These are phyloP conservation scores for Geranomyces michiganensis DNA, from an alignment of 192 early-diverging fungal species.

Conservation along the genomic window DNA sequence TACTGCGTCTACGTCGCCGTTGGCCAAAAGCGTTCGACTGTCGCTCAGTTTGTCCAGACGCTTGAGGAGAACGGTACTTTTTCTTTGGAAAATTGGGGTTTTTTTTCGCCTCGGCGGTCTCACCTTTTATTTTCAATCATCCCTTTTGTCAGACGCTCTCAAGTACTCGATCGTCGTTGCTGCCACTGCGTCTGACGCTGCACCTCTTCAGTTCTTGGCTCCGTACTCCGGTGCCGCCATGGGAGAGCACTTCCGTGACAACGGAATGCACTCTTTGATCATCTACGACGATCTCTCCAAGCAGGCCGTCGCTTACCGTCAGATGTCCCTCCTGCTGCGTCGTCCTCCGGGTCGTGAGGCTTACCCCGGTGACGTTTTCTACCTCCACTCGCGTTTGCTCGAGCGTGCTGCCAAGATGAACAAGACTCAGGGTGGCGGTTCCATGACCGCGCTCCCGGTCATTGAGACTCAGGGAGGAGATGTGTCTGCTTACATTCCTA, in stretches of 20 bases:
- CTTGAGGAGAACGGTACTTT: slow-evolving; percentile 84
- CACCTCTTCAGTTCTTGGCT: slow-evolving; percentile 97
- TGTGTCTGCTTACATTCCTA: slow-evolving; percentile 99
- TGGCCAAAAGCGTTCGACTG: slow-evolving; percentile 99
- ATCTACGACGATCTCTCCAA: slow-evolving; percentile 99
- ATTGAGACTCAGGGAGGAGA: slow-evolving; percentile 99
- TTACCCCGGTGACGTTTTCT: slow-evolving; percentile 99
- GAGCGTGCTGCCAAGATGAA: slow-evolving; percentile 99
- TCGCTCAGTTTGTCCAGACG: slow-evolving; percentile 98
- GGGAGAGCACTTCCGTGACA: slow-evolving; percentile 99
- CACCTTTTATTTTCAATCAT: slow-evolving; percentile 1
- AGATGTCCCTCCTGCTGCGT: slow-evolving; percentile 98
- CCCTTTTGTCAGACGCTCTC: slow-evolving; percentile 78
- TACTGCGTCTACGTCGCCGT: slow-evolving; percentile 99
- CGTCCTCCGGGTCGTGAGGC: slow-evolving; percentile 99
- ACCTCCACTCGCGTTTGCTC: slow-evolving; percentile 98
- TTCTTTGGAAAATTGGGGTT: slow-evolving; percentile 6
- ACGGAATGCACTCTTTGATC: slow-evolving; percentile 97
- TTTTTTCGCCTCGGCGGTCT: slow-evolving; percentile 2
- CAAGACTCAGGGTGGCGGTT: slow-evolving; percentile 92
- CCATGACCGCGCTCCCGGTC: slow-evolving; percentile 98
- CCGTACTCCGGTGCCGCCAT: slow-evolving; percentile 98
- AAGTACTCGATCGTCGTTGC: slow-evolving; percentile 99
- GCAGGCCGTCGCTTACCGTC: slow-evolving; percentile 99
- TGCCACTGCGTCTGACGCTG: slow-evolving; percentile 98